These are phyloP conservation scores for Trichoderma gracile DNA, from an alignment of 2,329 filamentous ascomycete species.

Conservation along the genomic window DNA sequence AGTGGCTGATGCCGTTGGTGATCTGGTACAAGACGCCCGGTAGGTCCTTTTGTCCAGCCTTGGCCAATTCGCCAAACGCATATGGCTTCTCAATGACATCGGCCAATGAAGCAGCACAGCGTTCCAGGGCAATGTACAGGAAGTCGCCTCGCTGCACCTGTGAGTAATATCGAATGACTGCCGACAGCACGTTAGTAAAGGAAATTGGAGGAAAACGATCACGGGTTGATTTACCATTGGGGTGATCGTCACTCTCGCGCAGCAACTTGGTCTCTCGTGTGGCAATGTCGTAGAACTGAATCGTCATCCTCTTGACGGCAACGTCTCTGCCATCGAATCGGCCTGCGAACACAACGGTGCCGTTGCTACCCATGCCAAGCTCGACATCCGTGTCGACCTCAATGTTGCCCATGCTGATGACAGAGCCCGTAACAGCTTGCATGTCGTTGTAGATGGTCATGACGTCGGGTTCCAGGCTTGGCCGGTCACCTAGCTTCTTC, in stretches of 20 bases:
- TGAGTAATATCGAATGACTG: constrained; percentile 92
- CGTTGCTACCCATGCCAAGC: constrained; percentile 82
- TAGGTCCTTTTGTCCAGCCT: constrained; percentile 72
- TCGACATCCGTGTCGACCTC: constrained; percentile 65
- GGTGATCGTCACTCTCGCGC: constrained; percentile 91
- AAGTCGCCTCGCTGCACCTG: constrained; percentile 88
- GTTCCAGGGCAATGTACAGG: constrained; percentile 91
- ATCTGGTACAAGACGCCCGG: constrained; percentile 85
- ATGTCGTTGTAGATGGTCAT: constrained; percentile 59
- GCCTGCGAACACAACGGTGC: constrained; percentile 95
- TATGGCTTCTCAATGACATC: constrained; percentile 81
- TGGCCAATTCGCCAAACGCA: constrained; percentile 67
- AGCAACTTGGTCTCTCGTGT: constrained; percentile 89
- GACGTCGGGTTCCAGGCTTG: constrained; percentile 62
- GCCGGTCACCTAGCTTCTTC: constrained; percentile 56
- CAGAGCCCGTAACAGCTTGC: constrained; percentile 59
- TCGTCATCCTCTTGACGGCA: constrained; percentile 94
- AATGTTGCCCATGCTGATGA: constrained; percentile 63
- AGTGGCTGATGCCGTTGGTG: constrained; percentile 80
- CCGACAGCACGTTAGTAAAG: not conserved
- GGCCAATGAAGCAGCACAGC: constrained; percentile 89
- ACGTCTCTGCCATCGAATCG: constrained; percentile 91
- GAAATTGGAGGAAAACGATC: not conserved
- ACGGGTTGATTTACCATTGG: constrained; percentile 60
- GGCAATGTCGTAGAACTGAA: constrained; percentile 93